phyloP scores from a whole-genome alignment of 1,284 basidiomycete species.

The Cryptococcus sp. region DNA sequence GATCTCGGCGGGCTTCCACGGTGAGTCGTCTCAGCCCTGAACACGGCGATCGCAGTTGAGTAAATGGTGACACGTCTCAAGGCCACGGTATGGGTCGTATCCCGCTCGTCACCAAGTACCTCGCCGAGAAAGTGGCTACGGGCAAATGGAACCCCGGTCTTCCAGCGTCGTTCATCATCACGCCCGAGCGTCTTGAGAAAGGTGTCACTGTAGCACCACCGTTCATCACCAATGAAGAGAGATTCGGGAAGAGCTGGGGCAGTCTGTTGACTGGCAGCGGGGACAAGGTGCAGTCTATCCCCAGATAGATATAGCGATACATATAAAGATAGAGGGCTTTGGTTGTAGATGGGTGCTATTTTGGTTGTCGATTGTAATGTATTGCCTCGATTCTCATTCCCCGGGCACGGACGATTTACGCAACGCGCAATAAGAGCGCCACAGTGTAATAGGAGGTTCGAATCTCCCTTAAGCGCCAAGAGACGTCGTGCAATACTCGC shows the following conservation, averaged over 20 bases:
- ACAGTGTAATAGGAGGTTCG: no score
- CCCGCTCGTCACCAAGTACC: slow-evolving; percentile 14
- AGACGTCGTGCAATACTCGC: no score
- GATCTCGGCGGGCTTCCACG: slow-evolving; percentile 28
- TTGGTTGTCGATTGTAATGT: no score
- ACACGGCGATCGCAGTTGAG: not conserved
- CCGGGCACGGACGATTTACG: no score
- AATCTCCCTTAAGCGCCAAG: no score
- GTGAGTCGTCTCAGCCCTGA: slow-evolving; percentile 8
- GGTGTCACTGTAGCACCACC: slow-evolving; percentile 14
- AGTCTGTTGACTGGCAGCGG: not conserved
- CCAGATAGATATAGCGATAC: slow-evolving; percentile 6
- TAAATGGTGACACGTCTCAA: not conserved
- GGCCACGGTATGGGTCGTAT: slow-evolving; percentile 34
- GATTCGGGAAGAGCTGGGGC: no score
- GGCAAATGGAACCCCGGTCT: slow-evolving; percentile 18
- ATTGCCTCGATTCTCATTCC: no score
- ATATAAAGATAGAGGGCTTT: no score
- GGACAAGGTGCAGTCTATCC: slow-evolving; percentile 3
- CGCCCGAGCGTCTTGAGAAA: slow-evolving; percentile 13
- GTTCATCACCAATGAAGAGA: slow-evolving; percentile 14
- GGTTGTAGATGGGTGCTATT: no score
- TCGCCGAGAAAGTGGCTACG: slow-evolving; percentile 15
- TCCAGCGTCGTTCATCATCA: slow-evolving; percentile 14
- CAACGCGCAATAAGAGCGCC: no score